A percentile compares a stretch with the other conserved stretches of the same genome.
These are phyloP conservation scores for Colletotrichum abscissum DNA, from an alignment of 2,329 filamentous ascomycete genomes.

Conservation along the genomic window DNA sequence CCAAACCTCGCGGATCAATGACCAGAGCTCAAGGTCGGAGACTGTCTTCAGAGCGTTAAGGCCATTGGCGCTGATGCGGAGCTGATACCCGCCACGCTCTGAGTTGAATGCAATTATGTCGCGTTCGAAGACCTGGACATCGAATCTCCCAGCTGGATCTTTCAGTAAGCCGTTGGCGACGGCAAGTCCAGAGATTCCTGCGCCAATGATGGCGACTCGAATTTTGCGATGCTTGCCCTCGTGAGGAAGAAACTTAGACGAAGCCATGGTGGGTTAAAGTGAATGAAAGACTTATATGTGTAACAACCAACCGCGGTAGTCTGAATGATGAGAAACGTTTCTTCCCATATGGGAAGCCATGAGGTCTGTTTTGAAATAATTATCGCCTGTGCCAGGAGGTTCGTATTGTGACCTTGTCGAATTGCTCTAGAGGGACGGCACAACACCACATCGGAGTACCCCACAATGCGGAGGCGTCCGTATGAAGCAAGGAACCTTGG, in stretches of 20 bases:
- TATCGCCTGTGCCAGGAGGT: no score
- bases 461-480: no score
- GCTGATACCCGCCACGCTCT: conserved; percentile 11
- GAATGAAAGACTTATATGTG: no score
- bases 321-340: no score
- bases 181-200: conserved; percentile 9
- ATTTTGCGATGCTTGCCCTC: neutral
- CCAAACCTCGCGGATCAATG: neutral
- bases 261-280: no score
- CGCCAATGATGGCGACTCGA: conserved; percentile 4
- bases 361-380: no score
- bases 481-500: no score
- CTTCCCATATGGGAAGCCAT: no score
- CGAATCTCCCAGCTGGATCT: neutral
- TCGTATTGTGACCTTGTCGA: no score
- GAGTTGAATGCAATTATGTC: neutral
- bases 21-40: neutral
- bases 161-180: conserved; percentile 13
- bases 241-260: neutral
- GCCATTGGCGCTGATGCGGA: conserved; percentile 7
- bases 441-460: no score
- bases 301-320: no score
- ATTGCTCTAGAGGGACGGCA: no score
- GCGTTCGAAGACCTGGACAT: conserved; percentile 14
- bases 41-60: conserved; percentile 4